Evolutionary conservation across 2,329 filamentous ascomycete genomes (phyloP), one percentile per base, ranked within the genome.

Genomic region (Alternaria triticina): DNA sequence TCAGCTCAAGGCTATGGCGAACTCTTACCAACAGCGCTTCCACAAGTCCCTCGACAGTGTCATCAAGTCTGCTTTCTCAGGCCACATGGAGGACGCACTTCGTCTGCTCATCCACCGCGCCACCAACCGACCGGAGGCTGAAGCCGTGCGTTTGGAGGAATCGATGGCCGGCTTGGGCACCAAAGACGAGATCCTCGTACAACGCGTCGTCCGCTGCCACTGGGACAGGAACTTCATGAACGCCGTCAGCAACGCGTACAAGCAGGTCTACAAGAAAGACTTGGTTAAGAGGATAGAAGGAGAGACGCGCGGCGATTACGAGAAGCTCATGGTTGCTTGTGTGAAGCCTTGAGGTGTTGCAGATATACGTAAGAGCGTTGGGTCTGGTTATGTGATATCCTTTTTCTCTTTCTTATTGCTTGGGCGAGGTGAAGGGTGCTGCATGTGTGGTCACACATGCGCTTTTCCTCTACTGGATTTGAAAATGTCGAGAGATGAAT

Each of bases 71-170:
- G 89, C 96, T 74, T 97, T 97, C 81, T 92, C 90, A 0, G 95
- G 95, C 1, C 95, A 98, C 77, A 97, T 98, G 94, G 86, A 94
- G 77, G 88, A 92, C 15, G 93, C 93, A 0, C 86, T 98, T 1
- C 82, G 96, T 25, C 89, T 89, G 77, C 93, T 97, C 79, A 83
- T 97, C n/a, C 86, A 87, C 11, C 85, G 90, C 12, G 95, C 92
- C 3, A 83, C 87, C 6, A 93, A 97, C 80, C 92, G 91, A 69
- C 93, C 92, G 62, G 91, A 92, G 85, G 90, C 93, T 68, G 94
- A 97, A 72, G 96, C 94, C 0, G 83, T 86, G 22, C 83, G 93
- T 5, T 85, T 98, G n/a, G 94, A 97, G 77, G 91, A 92, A 13
- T 86, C 91, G 15, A 98, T 98, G 95, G 86, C 88, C 1, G 96